Conservation (phyloP, 139 green algal genomes). For the Chlamydomonas sp. region DNA sequence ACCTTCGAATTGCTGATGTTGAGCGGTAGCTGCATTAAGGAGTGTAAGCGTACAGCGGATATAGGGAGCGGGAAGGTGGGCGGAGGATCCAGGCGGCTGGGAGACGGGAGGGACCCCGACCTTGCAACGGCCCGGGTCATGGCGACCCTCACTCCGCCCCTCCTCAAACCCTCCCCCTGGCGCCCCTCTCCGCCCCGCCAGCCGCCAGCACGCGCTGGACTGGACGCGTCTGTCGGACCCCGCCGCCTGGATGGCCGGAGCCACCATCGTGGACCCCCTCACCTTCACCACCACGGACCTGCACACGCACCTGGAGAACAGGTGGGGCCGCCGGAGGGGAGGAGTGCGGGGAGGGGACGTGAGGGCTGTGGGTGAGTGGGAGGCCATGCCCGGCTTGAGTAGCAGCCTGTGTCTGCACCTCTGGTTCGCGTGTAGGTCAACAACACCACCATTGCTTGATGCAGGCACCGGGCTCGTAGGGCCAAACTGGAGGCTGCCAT, state of each 20-base stretch:
- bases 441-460: neutral
- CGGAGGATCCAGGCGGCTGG: too few relatives aligned
- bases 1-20: too few relatives aligned
- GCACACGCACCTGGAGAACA: slow-evolving; percentile 5
- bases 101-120: too few relatives aligned
- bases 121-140: neutral
- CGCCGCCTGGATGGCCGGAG: slow-evolving; percentile 5
- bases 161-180: too few relatives aligned
- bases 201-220: slow-evolving; percentile 34
- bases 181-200: neutral
- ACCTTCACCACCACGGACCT: slow-evolving; percentile 23
- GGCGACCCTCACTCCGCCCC: neutral
- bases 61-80: too few relatives aligned
- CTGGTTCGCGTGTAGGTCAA: too few relatives aligned
- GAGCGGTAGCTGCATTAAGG: too few relatives aligned
- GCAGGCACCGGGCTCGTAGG: neutral
- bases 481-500: neutral
- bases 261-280: slow-evolving; percentile 14
- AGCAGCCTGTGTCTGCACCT: too few relatives aligned
- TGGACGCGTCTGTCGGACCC: slow-evolving; percentile 28
- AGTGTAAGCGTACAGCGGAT: too few relatives aligned
- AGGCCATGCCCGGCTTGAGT: too few relatives aligned
- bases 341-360: neutral
- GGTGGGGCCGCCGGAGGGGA: neutral
- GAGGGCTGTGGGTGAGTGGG: too few relatives aligned